A percentile compares a stretch with the other conserved stretches of the same genome.
phyloP scores from a whole-genome alignment of 2,329 filamentous ascomycete genomes.

The Corynespora cassiicola region DNA sequence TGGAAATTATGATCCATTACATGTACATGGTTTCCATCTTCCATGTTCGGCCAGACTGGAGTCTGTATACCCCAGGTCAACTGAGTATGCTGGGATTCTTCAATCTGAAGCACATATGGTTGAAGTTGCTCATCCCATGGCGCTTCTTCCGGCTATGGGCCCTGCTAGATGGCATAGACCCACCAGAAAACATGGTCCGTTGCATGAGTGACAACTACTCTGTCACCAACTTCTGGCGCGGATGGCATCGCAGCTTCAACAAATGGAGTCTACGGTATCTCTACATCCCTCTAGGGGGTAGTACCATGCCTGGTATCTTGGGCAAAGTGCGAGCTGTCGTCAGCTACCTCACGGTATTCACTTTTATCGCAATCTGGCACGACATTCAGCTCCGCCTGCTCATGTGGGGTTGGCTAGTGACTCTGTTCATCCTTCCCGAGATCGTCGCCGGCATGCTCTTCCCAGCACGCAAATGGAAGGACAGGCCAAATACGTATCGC shows the following conservation, averaged over 20 bases:
- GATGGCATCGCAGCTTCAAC: constrained; percentile 95
- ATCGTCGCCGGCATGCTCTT: constrained; percentile 75
- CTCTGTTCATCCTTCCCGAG: constrained; percentile 92
- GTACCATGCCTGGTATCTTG: constrained; percentile 41
- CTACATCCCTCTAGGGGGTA: constrained; percentile 88
- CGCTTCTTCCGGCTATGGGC: constrained; percentile 99
- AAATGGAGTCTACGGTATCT: constrained; percentile 94
- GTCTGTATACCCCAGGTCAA: constrained; percentile 82
- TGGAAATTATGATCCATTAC: constrained; percentile 87
- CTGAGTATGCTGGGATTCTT: constrained; percentile 91
- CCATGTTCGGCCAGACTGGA: constrained; percentile 80
- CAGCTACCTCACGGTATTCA: constrained; percentile 88
- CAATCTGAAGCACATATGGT: constrained; percentile 96
- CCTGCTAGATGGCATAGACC: constrained; percentile 87
- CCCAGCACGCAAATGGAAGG: constrained; percentile 74
- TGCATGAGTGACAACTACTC: constrained; percentile 97
- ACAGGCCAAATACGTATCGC: constrained; percentile 74
- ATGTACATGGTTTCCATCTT: constrained; percentile 94
- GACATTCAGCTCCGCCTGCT: constrained; percentile 90
- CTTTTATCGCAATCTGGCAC: constrained; percentile 97
- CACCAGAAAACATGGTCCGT: constrained; percentile 97
- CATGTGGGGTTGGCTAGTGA: constrained; percentile 96
- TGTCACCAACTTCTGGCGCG: constrained; percentile 89
- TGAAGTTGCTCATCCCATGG: constrained; percentile 96
- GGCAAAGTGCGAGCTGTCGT: constrained; percentile 65